Evolutionary conservation across 2,329 filamentous ascomycete genomes (phyloP).

Genomic region (Fusarium newnesense): DNA sequence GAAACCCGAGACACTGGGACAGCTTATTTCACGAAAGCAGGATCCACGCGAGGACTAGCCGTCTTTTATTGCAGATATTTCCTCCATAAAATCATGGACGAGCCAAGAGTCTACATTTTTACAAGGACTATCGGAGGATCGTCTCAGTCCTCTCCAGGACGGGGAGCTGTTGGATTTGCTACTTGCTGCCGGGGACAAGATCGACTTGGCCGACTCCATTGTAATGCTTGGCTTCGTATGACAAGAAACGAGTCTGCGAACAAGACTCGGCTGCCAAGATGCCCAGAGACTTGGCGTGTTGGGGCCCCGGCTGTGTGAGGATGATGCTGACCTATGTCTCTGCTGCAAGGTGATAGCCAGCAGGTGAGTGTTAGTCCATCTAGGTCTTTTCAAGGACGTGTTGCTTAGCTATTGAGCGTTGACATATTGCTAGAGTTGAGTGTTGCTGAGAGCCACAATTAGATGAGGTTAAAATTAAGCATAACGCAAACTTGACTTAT

Average conservation of each 20-base stretch:
- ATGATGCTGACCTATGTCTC: conserved; percentile 17
- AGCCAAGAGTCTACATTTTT: conserved; percentile 13
- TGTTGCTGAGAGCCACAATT: background rate
- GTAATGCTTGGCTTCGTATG: conserved; percentile 18
- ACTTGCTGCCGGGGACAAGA: conserved; percentile 21
- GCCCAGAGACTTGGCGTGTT: conserved; percentile 34
- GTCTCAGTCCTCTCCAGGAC: background rate
- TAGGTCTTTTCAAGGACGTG: background rate
- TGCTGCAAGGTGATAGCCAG: conserved; percentile 4
- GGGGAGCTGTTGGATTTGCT: conserved; percentile 2
- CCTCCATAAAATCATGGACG: background rate
- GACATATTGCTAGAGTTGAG: background rate
- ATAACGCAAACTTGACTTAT: conserved; percentile 9
- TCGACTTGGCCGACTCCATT: conserved; percentile 32
- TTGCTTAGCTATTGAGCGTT: background rate
- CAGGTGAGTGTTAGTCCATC: background rate
- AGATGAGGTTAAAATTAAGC: conserved; percentile 23
- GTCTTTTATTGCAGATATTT: conserved; percentile 29
- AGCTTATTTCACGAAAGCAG: background rate
- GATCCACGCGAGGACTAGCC: conserved; percentile 3
- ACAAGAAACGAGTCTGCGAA: conserved; percentile 15
- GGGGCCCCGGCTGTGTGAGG: background rate
- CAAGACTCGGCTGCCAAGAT: conserved; percentile 37
- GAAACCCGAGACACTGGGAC: background rate
- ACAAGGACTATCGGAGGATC: background rate